Evolutionary conservation across 2,329 filamentous ascomycete genomes (phyloP), one percentile per base, ranked within the genome.

Genomic region (Xylariaceae sp.): DNA sequence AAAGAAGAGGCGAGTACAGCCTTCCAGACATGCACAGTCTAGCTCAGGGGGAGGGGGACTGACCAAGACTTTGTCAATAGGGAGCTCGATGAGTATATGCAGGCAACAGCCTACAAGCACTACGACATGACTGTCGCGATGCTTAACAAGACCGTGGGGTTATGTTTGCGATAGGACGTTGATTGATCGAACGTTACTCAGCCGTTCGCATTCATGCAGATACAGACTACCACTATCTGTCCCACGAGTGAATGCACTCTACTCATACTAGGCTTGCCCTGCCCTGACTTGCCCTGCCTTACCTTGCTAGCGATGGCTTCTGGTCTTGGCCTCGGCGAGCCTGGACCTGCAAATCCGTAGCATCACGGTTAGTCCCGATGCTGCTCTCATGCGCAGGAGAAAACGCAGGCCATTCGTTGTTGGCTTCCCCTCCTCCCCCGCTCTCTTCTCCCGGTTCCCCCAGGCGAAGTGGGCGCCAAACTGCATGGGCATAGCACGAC

Each of bases 121-220:
- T 90, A 89, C 70, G 82, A 90, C 56, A 82, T 82, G 75, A 90
- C 87, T 6, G 71, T 92, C 52, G 80, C 78, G 15, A 89, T 89
- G 87, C 76, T 92, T 57, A 92, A 92, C 69, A 84, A 87, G 70
- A 86, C 80, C 5, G 86, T 92, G 86, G 82, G 82, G 0, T 70
- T 90, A 48, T 88, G 86, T 69, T 71, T 88, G 59, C 79, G 82
- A 60, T 84, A 66, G 53, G 49, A 37, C 49, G 23, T 54, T 48
- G 56, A 44, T 59, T 49, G 35, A 51, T 10, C 11, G 30, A 37
- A 47, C 30, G 42, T 56, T 57, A 49, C 57, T 59, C 56, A 52
- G 30, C 51, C 30, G 52, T 51, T 34, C 37, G 42, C 42, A 60
- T 50, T 47, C 47, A 51, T 45, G n/a, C 49, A 35, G 23, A 51